These are phyloP conservation scores for Hyphodiscus hymeniophilus DNA, from an alignment of 495 filamentous ascomycete genomes.

Conservation along the genomic window DNA sequence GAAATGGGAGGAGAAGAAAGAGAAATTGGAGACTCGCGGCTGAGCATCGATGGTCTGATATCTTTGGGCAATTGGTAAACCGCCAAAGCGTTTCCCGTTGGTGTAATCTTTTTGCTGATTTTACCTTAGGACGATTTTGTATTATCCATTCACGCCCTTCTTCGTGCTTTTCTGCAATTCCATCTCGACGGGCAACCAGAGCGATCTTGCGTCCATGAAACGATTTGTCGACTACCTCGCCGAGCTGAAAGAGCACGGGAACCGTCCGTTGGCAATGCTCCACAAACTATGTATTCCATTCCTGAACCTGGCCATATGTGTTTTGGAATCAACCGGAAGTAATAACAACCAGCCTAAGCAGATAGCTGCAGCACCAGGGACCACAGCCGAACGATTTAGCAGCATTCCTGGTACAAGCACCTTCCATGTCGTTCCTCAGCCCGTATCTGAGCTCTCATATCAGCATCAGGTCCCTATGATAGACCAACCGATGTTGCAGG, in stretches of 20 bases:
- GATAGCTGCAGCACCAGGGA: too few species aligned
- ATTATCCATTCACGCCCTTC: slow-evolving; percentile 14
- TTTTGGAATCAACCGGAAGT: not conserved
- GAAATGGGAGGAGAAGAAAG: too few species aligned
- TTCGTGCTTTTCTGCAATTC: slow-evolving; percentile 11
- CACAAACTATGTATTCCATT: slow-evolving; percentile 14
- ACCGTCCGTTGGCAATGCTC: slow-evolving; percentile 2
- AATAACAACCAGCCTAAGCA: not conserved
- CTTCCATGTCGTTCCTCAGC: too few species aligned
- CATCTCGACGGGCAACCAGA: not conserved
- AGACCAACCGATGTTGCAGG: not conserved
- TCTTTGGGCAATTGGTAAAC: slow-evolving; percentile 9
- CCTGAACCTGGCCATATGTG: not conserved
- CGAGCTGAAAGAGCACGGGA: slow-evolving; percentile 8
- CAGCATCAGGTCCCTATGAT: too few species aligned
- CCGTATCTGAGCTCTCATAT: too few species aligned
- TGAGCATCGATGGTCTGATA: slow-evolving; percentile 1
- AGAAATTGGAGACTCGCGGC: too few species aligned
- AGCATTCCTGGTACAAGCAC: too few species aligned
- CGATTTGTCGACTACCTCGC: slow-evolving; percentile 9
- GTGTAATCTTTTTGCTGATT: too few species aligned
- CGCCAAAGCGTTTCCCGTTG: too few species aligned
- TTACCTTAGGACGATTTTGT: slow-evolving; percentile 13
- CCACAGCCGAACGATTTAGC: too few species aligned
- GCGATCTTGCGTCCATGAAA: slow-evolving; percentile 3